phyloP scores from a whole-genome alignment of 176 grass and related monocot species.

The Urochloa ruziziensis region DNA sequence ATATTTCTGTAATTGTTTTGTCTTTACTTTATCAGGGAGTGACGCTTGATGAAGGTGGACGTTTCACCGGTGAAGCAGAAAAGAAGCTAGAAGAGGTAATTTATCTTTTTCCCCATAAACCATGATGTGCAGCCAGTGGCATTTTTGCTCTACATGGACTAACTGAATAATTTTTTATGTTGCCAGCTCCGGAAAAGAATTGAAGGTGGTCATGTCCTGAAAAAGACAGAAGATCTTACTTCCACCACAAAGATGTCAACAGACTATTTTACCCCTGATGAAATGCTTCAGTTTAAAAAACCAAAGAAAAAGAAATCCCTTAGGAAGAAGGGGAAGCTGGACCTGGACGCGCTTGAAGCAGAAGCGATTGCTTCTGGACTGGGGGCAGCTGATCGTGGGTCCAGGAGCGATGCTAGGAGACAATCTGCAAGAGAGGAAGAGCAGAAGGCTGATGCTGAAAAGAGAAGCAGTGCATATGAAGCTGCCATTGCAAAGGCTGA shows the following conservation, averaged over 20 bases:
- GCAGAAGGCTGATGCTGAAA: constrained; percentile 77
- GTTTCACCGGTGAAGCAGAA: constrained; percentile 75
- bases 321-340: constrained; percentile 90
- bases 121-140: not conserved
- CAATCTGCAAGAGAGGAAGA: constrained; percentile 60
- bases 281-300: constrained; percentile 96
- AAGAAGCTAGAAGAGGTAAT: constrained; percentile 83
- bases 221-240: constrained; percentile 70
- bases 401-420: constrained; percentile 67
- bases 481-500: constrained; percentile 76
- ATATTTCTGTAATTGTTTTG: constrained; percentile 18
- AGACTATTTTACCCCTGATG: constrained; percentile 80
- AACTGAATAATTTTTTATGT: constrained; percentile 27
- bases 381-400: constrained; percentile 78
- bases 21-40: constrained; percentile 55
- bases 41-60: constrained; percentile 77
- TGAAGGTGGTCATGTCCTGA: constrained; percentile 50
- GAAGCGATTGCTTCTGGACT: constrained; percentile 81
- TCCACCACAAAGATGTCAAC: constrained; percentile 53
- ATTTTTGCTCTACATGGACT: not conserved
- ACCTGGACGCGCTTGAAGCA: constrained; percentile 86
- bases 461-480: constrained; percentile 70
- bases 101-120: not conserved
- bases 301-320: constrained; percentile 99
- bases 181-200: constrained; percentile 83